Evolutionary conservation across 768 basidiomycete genomes (phyloP).

Genomic region (Clathrus columnatus): DNA sequence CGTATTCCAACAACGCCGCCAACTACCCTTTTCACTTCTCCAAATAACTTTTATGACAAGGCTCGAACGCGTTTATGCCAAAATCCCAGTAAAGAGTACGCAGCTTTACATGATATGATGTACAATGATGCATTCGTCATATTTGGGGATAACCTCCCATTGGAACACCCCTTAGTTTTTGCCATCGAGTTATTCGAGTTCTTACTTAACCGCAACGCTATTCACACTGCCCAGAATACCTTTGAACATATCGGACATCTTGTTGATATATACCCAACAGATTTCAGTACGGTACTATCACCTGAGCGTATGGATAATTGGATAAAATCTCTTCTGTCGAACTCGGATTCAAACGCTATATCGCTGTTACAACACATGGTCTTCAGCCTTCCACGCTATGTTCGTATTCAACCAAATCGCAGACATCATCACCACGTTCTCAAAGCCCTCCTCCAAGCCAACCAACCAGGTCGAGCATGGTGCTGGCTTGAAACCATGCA

Average conservation of each 20-base stretch:
- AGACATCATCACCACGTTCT: neutral
- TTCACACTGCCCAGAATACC: neutral
- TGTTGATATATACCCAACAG: neutral
- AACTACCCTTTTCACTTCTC: neutral
- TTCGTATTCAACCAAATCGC: neutral
- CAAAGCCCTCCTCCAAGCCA: neutral
- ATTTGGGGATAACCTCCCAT: neutral
- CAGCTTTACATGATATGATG: neutral
- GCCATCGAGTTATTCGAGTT: neutral
- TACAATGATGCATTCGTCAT: neutral
- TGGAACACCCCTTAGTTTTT: neutral
- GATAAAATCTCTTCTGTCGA: neutral
- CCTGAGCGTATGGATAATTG: neutral
- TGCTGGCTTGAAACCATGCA: neutral
- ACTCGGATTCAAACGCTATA: neutral
- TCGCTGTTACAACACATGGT: slow-evolving; percentile 1
- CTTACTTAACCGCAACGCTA: neutral
- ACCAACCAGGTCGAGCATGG: neutral
- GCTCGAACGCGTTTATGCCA: neutral
- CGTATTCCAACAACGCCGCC: neutral
- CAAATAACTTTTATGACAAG: neutral
- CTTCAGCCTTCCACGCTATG: neutral
- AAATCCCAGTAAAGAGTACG: neutral
- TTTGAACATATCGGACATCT: neutral
- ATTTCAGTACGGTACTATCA: neutral